Evolutionary conservation across 345 rosid genomes (phyloP).

Genomic region (Populus nigra): DNA sequence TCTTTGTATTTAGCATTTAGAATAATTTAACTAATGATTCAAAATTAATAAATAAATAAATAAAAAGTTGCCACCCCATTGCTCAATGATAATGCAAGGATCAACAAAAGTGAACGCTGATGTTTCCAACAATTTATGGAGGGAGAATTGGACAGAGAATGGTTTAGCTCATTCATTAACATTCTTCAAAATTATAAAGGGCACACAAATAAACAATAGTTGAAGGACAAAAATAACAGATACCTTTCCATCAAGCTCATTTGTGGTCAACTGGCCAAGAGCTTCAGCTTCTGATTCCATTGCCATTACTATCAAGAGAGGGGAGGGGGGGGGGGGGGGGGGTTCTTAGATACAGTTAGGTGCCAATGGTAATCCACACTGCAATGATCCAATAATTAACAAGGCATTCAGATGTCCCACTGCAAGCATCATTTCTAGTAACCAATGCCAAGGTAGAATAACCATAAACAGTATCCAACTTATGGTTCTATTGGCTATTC

Average conservation of each 20-base stretch:
- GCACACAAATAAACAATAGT: background rate
- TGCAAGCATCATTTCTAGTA: background rate
- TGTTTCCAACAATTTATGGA: no score
- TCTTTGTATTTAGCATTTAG: background rate
- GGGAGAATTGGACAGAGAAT: no score
- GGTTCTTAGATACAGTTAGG: background rate
- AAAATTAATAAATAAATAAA: background rate
- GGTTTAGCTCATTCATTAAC: no score
- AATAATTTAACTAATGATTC: background rate
- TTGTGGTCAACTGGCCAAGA: conserved; percentile 58
- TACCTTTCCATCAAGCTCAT: conserved; percentile 77
- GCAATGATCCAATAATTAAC: background rate
- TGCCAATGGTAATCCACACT: background rate
- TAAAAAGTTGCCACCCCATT: background rate
- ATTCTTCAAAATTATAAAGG: no score
- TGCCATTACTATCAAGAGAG: conserved; percentile 31
- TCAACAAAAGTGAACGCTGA: no score
- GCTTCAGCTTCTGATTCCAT: conserved; percentile 84
- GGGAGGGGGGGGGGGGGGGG: no score
- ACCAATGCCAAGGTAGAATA: background rate
- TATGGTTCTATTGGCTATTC: no score
- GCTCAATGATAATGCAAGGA: background rate
- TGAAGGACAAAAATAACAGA: background rate
- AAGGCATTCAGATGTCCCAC: background rate
- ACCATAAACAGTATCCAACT: no score